Conservation (phyloP, 352 stramenopile genomes). For the Phytophthora hybrid region DNA sequence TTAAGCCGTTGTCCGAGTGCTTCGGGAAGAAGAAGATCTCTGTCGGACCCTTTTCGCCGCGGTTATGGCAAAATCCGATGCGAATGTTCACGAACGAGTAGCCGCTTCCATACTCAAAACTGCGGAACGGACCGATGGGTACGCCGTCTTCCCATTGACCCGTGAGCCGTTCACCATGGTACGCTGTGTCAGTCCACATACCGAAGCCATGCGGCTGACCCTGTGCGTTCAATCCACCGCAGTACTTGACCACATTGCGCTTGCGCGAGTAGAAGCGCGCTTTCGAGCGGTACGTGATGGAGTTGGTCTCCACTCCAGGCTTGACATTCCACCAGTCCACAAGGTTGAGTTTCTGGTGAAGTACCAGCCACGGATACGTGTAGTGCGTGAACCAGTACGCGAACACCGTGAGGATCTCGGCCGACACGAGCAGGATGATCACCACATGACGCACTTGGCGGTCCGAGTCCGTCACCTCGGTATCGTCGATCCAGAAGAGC, state of each 20-base stretch:
- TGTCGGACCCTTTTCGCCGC: conserved; percentile 40
- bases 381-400: conserved; percentile 75
- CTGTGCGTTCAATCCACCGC: conserved; percentile 63
- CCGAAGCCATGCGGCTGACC: conserved; percentile 72
- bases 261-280: conserved; percentile 58
- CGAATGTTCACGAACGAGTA: conserved; percentile 83
- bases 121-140: conserved; percentile 80
- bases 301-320: conserved; percentile 52
- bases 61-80: conserved; percentile 74
- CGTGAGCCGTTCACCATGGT: conserved; percentile 76
- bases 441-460: conserved; percentile 38
- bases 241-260: conserved; percentile 66
- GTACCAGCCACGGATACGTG: conserved; percentile 67
- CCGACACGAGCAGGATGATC: conserved; percentile 44
- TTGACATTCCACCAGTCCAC: conserved; percentile 61
- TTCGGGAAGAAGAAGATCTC: conserved; percentile 63
- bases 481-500: conserved; percentile 57
- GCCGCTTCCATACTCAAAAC: conserved; percentile 75
- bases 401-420: conserved; percentile 59
- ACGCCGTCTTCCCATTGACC: conserved; percentile 76
- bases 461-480: conserved; percentile 34
- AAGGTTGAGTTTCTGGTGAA: conserved; percentile 53
- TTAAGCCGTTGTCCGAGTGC: conserved; percentile 48
- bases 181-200: conserved; percentile 76
- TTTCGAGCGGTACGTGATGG: conserved; percentile 56